A percentile compares a stretch with the other conserved stretches of the same genome.
phyloP scores from a whole-genome alignment of 441 rosid species.

The Erodium chrysanthum region DNA sequence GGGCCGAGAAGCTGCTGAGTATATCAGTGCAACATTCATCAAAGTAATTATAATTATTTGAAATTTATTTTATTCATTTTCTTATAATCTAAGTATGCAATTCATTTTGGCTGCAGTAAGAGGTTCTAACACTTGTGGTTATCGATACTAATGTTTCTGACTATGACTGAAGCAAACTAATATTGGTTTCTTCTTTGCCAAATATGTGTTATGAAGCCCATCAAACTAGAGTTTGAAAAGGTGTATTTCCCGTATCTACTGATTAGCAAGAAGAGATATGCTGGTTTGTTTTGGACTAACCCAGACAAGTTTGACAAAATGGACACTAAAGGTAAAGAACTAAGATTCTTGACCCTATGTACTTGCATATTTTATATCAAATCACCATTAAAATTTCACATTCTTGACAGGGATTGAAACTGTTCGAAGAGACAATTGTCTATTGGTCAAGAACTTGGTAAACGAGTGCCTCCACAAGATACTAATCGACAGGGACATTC shows the following conservation, averaged over 20 bases:
- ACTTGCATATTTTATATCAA: neutral
- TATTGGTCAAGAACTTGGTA: conserved; percentile 86
- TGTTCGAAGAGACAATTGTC: conserved; percentile 95
- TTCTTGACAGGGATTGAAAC: conserved; percentile 75
- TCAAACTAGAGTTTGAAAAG: conserved; percentile 96
- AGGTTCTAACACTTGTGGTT: neutral
- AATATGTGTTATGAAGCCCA: conserved; percentile 53
- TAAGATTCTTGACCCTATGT: conserved; percentile 7
- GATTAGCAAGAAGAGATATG: conserved; percentile 97
- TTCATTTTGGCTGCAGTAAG: neutral
- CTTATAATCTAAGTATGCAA: neutral
- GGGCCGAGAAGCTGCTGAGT: conserved; percentile 94
- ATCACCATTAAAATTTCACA: conserved; percentile 15
- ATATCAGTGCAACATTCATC: conserved; percentile 72
- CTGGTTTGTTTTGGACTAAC: conserved; percentile 91
- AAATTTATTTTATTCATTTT: neutral
- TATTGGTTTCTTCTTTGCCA: neutral
- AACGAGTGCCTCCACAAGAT: conserved; percentile 87
- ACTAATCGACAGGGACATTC: conserved; percentile 76
- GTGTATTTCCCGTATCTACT: conserved; percentile 85
- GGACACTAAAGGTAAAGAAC: conserved; percentile 82
- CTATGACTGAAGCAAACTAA: neutral
- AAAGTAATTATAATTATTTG: conserved; percentile 33
- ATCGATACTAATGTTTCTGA: neutral
- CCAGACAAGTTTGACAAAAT: conserved; percentile 79